phyloP scores from a whole-genome alignment of 768 basidiomycete genomes.

The Mycena indigotica region DNA sequence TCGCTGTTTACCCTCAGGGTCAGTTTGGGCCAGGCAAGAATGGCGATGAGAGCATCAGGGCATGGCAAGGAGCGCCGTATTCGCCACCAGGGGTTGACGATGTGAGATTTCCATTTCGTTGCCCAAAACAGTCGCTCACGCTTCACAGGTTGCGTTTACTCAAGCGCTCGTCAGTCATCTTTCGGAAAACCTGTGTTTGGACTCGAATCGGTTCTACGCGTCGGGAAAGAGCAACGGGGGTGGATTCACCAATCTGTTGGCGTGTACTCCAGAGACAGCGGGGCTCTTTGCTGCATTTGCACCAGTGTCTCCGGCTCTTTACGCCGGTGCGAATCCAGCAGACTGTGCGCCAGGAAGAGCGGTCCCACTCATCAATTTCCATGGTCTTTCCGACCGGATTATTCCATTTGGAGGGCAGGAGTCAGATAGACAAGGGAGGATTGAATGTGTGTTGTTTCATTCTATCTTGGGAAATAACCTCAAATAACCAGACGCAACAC shows the following conservation, averaged over 20 bases:
- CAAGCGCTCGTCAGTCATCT: conserved; percentile 14
- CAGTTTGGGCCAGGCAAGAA: conserved; percentile 22
- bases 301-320: conserved; percentile 19
- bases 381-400: conserved; percentile 14
- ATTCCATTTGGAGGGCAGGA: conserved; percentile 13
- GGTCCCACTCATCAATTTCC: conserved; percentile 21
- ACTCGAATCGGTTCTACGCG: conserved; percentile 21
- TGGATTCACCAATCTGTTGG: conserved; percentile 22
- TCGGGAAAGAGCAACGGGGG: conserved; percentile 23
- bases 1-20: conserved; percentile 20
- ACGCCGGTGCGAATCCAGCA: conserved; percentile 19
- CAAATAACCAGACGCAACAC: conserved; percentile 13
- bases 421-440: conserved; percentile 8
- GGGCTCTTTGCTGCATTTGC: conserved; percentile 21
- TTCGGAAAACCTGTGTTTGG: conserved; percentile 19
- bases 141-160: conserved; percentile 16
- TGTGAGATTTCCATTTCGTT: neutral
- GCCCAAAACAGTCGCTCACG: too few species aligned
- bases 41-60: conserved; percentile 18
- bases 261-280: conserved; percentile 19
- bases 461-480: neutral
- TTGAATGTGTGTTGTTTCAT: conserved; percentile 10
- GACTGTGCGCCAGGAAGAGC: conserved; percentile 15
- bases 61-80: conserved; percentile 21
- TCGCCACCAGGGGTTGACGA: conserved; percentile 19